Conservation (phyloP, 148 eudicot genomes). For the Pouteria glomerata region DNA sequence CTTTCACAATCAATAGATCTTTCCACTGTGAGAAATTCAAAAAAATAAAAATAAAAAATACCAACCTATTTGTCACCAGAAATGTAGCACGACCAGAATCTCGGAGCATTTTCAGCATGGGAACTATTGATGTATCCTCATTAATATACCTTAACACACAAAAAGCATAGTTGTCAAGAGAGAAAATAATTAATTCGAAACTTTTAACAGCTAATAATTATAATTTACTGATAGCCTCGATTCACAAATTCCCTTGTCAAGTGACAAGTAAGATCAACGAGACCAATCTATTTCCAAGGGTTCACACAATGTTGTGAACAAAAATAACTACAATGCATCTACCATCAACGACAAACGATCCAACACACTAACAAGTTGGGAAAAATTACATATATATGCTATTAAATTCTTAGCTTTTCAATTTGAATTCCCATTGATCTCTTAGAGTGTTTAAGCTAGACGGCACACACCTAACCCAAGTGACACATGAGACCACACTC, state of each 20-base stretch:
- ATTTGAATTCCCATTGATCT: neutral
- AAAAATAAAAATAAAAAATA: no score
- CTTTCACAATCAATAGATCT: neutral
- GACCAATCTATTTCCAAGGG: neutral
- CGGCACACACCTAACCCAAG: no score
- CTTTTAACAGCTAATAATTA: neutral
- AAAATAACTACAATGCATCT: neutral
- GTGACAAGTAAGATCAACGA: conserved; percentile 1
- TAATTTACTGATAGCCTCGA: neutral
- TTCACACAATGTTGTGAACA: neutral
- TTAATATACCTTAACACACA: conserved; percentile 64
- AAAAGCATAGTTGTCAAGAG: neutral
- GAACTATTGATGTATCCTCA: conserved; percentile 71
- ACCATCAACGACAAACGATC: neutral
- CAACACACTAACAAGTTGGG: no score
- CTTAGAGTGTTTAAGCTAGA: no score
- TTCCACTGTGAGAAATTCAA: neutral
- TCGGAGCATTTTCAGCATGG: conserved; percentile 91
- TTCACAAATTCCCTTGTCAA: neutral
- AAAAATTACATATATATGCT: neutral
- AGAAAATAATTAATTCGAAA: neutral
- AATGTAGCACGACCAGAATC: conserved; percentile 87
- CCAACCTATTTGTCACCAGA: conserved; percentile 93
- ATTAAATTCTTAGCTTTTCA: neutral
- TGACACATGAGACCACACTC: no score